phyloP scores from a whole-genome alignment of 345 rosid genomes.

The Cardamine resedifolia region DNA sequence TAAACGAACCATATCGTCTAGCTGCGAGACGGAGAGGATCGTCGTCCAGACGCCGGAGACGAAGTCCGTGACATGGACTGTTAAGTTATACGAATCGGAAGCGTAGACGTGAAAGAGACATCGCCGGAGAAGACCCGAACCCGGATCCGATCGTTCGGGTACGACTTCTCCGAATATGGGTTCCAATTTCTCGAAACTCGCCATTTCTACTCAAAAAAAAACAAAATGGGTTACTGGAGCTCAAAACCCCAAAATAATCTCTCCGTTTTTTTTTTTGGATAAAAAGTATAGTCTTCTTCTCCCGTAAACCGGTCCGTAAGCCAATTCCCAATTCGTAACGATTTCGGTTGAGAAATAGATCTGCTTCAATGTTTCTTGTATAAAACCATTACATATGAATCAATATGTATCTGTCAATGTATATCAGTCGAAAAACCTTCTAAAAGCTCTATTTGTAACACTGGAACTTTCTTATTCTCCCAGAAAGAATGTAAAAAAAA shows the following conservation, averaged over 20 bases:
- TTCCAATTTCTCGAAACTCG: constrained; percentile 54
- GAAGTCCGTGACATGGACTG: constrained; percentile 66
- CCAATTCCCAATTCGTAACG: not conserved
- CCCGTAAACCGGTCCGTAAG: not conserved
- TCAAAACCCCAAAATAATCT: too few relatives aligned
- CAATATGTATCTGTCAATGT: not conserved
- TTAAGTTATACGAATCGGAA: constrained; percentile 59
- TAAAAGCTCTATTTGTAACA: not conserved
- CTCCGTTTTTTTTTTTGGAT: too few relatives aligned
- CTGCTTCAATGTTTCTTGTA: not conserved
- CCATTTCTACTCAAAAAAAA: too few relatives aligned
- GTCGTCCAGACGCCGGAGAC: constrained; percentile 59
- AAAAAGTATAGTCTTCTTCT: not conserved
- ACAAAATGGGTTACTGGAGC: too few relatives aligned
- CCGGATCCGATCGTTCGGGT: constrained; percentile 48
- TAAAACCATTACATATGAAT: constrained; percentile 8
- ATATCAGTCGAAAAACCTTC: too few relatives aligned
- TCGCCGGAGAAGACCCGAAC: constrained; percentile 43
- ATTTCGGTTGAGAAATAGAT: not conserved
- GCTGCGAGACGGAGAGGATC: constrained; percentile 60
- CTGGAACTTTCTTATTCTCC: constrained; percentile 6
- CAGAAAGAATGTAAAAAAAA: constrained; percentile 12
- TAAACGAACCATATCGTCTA: constrained; percentile 69
- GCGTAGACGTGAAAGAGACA: constrained; percentile 68
- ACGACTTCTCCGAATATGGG: constrained; percentile 67